Base-by-base conservation (phyloP, 2,329 filamentous ascomycete species). In the Diaporthe longicolla region DNA sequence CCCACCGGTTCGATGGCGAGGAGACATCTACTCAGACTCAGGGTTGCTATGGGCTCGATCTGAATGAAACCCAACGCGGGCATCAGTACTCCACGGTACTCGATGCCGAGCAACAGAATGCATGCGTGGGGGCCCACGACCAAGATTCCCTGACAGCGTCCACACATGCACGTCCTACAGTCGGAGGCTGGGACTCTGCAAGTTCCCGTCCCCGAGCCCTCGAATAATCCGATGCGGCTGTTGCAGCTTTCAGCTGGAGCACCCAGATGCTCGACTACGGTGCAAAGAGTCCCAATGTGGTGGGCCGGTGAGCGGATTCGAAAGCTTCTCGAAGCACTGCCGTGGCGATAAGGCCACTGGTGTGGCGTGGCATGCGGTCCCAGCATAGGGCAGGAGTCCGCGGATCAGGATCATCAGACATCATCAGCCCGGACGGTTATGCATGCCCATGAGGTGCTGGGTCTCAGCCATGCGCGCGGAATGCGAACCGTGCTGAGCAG, bases 301-400 rank as follows among this genome's bases (percentile, higher is more conserved):
- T 21, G 37, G n/a, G 29, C 21, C 13, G 32, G 32, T 40, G 63
- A 40, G 32, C 32, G 17, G 13, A 19, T 32, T 63, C 40, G 40
- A 68, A 50, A 40, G 48, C 63, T 66, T 66, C 63, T 52, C 29
- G 45, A 68, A 68, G 32, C 63, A 26, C 63, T 29, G 48, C 63
- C 15, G 32, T 24, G 15, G 17, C 40, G 48, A 54, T 26, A 68
- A 40, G 48, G n/a, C 40, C 48, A 19, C 40, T 24, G 32, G 63
- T n/a, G 48, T 54, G 48, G 63, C 48, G 29, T 26, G 45, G 4
- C 10, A 52, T 52, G 48, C n/a, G 63, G 43, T 19, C 43, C 9
- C 35, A 50, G n/a, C 32, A 54, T n/a, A 50, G 48, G 26, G 48
- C 54, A 40, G 63, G 21, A 40, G 21, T 32, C 63, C 48, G 63